phyloP scores from a whole-genome alignment of 164 flowering plant genomes.

The Amborella trichopoda region DNA sequence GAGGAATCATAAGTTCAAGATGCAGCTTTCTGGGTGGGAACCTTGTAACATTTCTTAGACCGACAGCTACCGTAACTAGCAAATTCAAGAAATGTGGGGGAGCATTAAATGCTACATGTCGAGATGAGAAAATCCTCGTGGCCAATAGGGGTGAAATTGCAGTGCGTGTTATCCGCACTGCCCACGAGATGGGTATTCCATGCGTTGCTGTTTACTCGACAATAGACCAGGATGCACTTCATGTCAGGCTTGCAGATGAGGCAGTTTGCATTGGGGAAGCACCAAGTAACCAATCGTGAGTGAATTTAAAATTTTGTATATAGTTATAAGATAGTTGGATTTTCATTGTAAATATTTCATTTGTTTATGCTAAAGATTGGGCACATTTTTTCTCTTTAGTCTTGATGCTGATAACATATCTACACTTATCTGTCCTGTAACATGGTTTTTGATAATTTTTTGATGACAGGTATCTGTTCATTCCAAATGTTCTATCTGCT shows the following conservation, averaged over 20 bases:
- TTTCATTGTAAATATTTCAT: too few species aligned
- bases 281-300: conserved; percentile 96
- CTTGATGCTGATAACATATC: too few species aligned
- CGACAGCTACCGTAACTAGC: too few species aligned
- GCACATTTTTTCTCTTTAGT: too few species aligned
- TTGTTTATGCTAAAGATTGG: too few species aligned
- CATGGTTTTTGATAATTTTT: too few species aligned
- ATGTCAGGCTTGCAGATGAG: conserved; percentile 95
- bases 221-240: conserved; percentile 95
- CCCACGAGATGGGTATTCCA: conserved; percentile 95
- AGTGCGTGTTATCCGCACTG: conserved; percentile 89
- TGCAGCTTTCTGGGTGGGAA: too few species aligned
- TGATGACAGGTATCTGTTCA: conserved; percentile 62
- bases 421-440: too few species aligned
- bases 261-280: conserved; percentile 99
- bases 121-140: conserved; percentile 70
- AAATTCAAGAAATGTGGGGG: conserved; percentile 44
- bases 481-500: conserved; percentile 89
- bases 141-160: conserved; percentile 99
- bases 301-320: too few species aligned
- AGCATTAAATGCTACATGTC: conserved; percentile 51
- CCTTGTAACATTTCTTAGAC: too few species aligned
- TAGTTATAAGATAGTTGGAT: too few species aligned
- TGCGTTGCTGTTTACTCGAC: conserved; percentile 98
- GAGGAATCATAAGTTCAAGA: too few species aligned